Base-by-base conservation (phyloP, 441 rosid genomes). In the Flueggea neowawraea region DNA sequence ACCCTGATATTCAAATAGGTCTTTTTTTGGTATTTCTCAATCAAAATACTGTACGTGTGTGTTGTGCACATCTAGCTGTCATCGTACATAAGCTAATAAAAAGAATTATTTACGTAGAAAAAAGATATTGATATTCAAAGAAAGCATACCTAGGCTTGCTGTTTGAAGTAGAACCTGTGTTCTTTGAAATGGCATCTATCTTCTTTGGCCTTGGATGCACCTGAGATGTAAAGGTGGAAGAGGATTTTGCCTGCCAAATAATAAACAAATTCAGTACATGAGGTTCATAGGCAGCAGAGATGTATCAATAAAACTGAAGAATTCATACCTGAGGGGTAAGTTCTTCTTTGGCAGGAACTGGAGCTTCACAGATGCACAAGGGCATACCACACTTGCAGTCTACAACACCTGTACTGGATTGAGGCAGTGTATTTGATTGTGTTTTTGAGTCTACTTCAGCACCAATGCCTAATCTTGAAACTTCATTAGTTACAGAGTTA, bases 311-410 rank as follows among this genome's bases (percentile, higher is more conserved):
- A 44, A 32, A 65, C 22, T 45, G 8, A 62, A 57, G 9, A 63
- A 51, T 31, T 22, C 51, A 57, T 73, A 85, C 89, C 74, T 70
- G 84, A 55, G 31, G 33, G 14, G 80, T 64, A 68, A 32, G 61
- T 6, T 58, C 69, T 55, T 72, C 82, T 12, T 62, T 64, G 0
- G 70, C 61, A 58, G 82, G 67, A n/a, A 81, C 78, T 62, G 89
- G 82, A 64, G 94, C 81, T 69, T 84, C 89, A 69, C 98, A 87
- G 58, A 90, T 90, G 72, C 97, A 94, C 16, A 94, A 72, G 69
- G 97, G 98, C 98, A 94, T 89, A 45, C 97, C 98, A 66, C 96
- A 94, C 67, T 86, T 90, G 81, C 98, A 94, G 54, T 94, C 88
- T 52, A 73, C 32, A 57, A 69, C 76, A 54, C 69, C 63, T 33